phyloP scores from a whole-genome alignment of 164 flowering plant species.

The Malania oleifera region DNA sequence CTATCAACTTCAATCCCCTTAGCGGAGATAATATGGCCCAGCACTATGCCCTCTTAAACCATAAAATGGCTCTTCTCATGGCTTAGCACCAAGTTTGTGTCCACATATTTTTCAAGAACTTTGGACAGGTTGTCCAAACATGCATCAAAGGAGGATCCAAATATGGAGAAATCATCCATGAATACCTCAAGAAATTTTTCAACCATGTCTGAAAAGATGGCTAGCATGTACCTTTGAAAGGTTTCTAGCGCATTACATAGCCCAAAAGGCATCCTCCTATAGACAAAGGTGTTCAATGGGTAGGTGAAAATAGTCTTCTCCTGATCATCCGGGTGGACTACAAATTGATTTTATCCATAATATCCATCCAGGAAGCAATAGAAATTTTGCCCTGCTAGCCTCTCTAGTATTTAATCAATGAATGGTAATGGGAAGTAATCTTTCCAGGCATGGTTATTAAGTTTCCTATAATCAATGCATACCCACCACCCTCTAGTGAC shows the following conservation, averaged over 20 bases:
- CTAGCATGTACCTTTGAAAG: neutral
- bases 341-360: too few relatives aligned
- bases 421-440: neutral
- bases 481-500: neutral
- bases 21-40: too few relatives aligned
- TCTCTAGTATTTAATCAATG: too few relatives aligned
- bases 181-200: neutral
- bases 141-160: too few relatives aligned
- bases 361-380: too few relatives aligned
- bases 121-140: neutral
- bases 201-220: neutral
- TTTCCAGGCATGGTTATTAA: neutral
- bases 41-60: neutral
- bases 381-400: too few relatives aligned
- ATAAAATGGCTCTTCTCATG: too few relatives aligned
- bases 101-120: neutral
- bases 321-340: too few relatives aligned
- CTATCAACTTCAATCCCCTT: too few relatives aligned
- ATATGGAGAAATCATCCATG: too few relatives aligned
- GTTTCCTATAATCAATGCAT: neutral
- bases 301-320: too few relatives aligned
- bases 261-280: neutral
- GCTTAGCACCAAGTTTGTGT: neutral
- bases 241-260: neutral
- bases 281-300: too few relatives aligned